Base-by-base conservation (phyloP, 768 basidiomycete species). In the Scleroderma citrinum region DNA sequence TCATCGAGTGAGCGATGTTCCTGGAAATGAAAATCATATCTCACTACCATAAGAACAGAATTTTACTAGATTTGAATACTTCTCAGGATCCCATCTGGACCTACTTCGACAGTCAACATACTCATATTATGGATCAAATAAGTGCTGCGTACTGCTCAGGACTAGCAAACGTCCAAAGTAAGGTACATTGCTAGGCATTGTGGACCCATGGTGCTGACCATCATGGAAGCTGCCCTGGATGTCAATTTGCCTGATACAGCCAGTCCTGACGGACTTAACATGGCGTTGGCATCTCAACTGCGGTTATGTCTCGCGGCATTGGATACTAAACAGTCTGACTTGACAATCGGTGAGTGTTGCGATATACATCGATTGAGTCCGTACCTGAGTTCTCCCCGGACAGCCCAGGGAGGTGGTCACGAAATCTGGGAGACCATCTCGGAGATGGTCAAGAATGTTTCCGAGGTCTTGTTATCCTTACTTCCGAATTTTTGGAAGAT, bases 401-500 rank as follows among this genome's bases (percentile, higher is more conserved):
- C 46, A 92, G 92, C 82, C 5, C 78, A 82, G 64, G 78, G 82
- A 8, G 76, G 76, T 20, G 87, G 83, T 21, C 80, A 85, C 52
- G 80, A 88, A 30, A 80, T 82, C 20, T 99, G 96, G 96, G 77
- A 82, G 56, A 80, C 82, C 2, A 80, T 87, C 23, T 73, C 82
- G 44, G 78, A 82, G 35, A 73, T 97, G 73, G 81, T 92, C 43
- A 93, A 92, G 71, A 83, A 76, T 56, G 64, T 92, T n/a, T 92
- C 91, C 3, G 94, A 97, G 63, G 80, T 80, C 35, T 77, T 97
- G 65, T 66, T 93, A 12, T 73, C 83, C n/a, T 78, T 86, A 2
- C 76, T 99, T 20, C 93, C 95, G 13, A 90, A 80, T 58, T 97
- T 97, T 69, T 95, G 92, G 92, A 87, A 83, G 62, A 88, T 99